phyloP scores from a whole-genome alignment of 768 basidiomycete species.

The Mycena epipterygia region DNA sequence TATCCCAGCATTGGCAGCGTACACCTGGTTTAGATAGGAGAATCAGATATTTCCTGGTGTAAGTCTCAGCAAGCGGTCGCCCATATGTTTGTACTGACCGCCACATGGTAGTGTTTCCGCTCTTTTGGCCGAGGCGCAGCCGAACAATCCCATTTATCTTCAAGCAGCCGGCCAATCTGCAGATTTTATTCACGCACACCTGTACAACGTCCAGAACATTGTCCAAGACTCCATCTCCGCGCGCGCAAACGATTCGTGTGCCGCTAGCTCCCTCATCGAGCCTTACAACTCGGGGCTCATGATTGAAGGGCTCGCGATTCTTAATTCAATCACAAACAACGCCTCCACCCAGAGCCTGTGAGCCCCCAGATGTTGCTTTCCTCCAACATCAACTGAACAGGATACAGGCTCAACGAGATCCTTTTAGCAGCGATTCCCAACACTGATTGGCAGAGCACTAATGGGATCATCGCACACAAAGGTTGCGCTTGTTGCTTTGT shows the following conservation, averaged over 20 bases:
- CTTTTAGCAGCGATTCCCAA: not conserved
- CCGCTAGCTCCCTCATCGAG: not conserved
- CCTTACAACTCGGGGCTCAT: not conserved
- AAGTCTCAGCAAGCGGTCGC: not conserved
- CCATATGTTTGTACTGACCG: not conserved
- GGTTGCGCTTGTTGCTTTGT: no score
- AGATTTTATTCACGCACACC: not conserved
- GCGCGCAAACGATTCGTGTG: not conserved
- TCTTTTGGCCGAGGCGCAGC: not conserved
- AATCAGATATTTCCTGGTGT: not conserved
- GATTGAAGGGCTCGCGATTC: constrained; percentile 2
- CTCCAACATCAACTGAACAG: not conserved
- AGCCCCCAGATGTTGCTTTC: not conserved
- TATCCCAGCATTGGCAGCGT: no score
- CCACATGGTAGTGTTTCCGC: not conserved
- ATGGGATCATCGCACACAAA: not conserved
- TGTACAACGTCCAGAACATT: not conserved
- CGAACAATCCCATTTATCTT: not conserved
- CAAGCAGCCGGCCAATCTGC: not conserved
- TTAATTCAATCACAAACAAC: not conserved
- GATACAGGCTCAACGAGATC: not conserved
- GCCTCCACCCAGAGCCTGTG: not conserved
- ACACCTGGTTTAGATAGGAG: no score
- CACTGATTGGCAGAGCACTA: not conserved
- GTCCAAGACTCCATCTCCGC: not conserved